phyloP scores from a whole-genome alignment of 805 yeast genomes.

The Starmerella riodocensis region DNA sequence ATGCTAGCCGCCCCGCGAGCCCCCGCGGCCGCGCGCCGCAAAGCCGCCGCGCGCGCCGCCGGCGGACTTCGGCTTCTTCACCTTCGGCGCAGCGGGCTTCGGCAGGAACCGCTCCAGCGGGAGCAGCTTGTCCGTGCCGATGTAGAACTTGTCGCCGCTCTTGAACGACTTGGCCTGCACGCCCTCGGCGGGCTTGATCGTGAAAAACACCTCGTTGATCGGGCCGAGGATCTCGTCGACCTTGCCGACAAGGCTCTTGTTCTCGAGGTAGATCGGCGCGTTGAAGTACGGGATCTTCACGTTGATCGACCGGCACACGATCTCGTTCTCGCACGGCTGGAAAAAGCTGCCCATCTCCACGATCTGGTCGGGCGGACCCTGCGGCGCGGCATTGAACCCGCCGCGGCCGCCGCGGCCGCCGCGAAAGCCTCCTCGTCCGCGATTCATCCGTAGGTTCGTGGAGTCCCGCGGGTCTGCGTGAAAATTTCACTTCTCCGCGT shows the following conservation, averaged over 20 bases:
- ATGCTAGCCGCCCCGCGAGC: constrained; percentile 39
- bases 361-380: constrained; percentile 96
- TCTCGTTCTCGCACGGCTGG: constrained; percentile 92
- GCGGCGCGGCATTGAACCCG: constrained; percentile 60
- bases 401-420: constrained; percentile 59
- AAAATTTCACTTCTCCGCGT: no score
- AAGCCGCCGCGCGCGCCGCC: constrained; percentile 59
- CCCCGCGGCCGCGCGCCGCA: constrained; percentile 34
- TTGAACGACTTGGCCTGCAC: constrained; percentile 87
- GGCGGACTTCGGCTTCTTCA: constrained; percentile 47
- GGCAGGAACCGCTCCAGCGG: constrained; percentile 97
- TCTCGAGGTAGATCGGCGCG: constrained; percentile 94
- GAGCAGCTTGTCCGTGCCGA: constrained; percentile 86
- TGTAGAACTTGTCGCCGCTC: constrained; percentile 89
- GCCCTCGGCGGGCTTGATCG: constrained; percentile 92
- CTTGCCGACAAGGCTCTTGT: constrained; percentile 91
- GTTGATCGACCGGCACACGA: constrained; percentile 89
- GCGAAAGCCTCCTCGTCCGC: constrained; percentile 51
- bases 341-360: constrained; percentile 86
- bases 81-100: constrained; percentile 44
- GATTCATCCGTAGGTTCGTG: constrained; percentile 37
- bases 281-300: constrained; percentile 93
- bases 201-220: constrained; percentile 92
- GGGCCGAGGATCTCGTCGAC: constrained; percentile 98
- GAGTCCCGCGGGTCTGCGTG: no score